phyloP scores from a whole-genome alignment of 148 eudicot genomes.

The Cornus florida region DNA sequence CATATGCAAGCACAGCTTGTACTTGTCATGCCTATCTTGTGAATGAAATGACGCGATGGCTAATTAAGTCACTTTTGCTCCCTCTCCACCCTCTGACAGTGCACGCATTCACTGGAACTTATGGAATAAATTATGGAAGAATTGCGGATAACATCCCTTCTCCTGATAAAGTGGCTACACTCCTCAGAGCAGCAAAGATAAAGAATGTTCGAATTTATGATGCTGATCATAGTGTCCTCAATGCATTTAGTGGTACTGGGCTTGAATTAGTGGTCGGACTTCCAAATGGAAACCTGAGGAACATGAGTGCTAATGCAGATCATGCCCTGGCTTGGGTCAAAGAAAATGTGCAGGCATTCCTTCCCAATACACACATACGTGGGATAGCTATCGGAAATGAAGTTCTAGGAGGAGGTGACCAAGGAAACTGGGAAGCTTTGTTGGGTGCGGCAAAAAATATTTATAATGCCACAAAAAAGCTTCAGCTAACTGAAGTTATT shows the following conservation, averaged over 20 bases:
- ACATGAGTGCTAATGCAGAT: conserved; percentile 53
- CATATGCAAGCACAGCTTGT: too few species aligned
- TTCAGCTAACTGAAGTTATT: conserved; percentile 40
- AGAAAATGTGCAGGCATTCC: conserved; percentile 53
- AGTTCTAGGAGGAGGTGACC: conserved; percentile 52
- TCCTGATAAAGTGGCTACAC: conserved; percentile 59
- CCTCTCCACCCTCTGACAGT: conserved; percentile 10
- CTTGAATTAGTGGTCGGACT: conserved; percentile 74
- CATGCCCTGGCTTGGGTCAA: conserved; percentile 65
- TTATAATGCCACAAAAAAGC: conserved; percentile 56
- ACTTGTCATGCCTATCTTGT: conserved; percentile 3
- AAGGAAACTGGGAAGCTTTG: conserved; percentile 39
- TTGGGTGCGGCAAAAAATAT: conserved; percentile 63
- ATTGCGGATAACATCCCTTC: conserved; percentile 70
- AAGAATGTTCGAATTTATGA: conserved; percentile 68
- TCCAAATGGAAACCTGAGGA: conserved; percentile 50
- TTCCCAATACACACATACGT: conserved; percentile 57
- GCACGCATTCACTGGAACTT: conserved; percentile 41
- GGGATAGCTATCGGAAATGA: conserved; percentile 80
- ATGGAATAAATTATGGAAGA: conserved; percentile 75
- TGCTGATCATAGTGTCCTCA: conserved; percentile 58
- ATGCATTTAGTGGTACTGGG: conserved; percentile 68
- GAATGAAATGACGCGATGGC: not conserved
- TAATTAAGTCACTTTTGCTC: conserved; percentile 1
- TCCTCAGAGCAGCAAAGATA: conserved; percentile 56